Evolutionary conservation across 1,284 basidiomycete genomes (phyloP), one percentile per base, ranked within the genome.

Genomic region (Microbotryomycetes sp.): DNA sequence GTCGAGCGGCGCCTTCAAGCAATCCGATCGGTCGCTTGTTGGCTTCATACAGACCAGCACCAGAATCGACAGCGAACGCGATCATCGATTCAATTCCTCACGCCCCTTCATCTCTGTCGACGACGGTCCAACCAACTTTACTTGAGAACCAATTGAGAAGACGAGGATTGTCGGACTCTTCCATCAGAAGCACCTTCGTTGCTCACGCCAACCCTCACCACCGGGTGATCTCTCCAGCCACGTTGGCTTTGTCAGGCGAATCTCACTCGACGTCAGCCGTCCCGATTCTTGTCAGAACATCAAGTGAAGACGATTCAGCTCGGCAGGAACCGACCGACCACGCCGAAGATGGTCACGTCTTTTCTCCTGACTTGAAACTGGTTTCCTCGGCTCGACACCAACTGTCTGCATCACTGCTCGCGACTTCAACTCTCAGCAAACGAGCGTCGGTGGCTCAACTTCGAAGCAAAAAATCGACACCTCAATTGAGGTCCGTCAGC

Each of bases 161-260:
- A 19, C 81, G 92, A 56, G 89, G 90, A 1, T 76, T 94, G 46
- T 90, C 87, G 1, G 92, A 96, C 74, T 92, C 90, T 5, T 92
- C 89, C 1, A 91, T 96, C 63, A 87, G 85, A 64, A 87, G 89
- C 1, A 88, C 88, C 0, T 92, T 87, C 75, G 77, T 84, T 59
- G 62, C 72, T 15, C 75, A 77, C 49, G 60, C 67, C 3, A 68
- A 68, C 32, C 67, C 67, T 2, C 67, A 68, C 12, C 67, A 68
- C 36, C 62, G 67, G 2, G 42, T 68, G 29, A 46, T 68, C 25
- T 56, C 65, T 4, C 60, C 60, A 2, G 65, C 65, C 1, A 62
- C 58, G 6, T 54, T 68, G 14, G 67, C 65, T 0, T 56, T 68
- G 19, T 64, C 62, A 16, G 49, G 59, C 50, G 67, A 68, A 23